Evolutionary conservation across 495 filamentous ascomycete species (phyloP), one percentile per base, ranked within the genome.

Genomic region (Penicillium simplicissimum): DNA sequence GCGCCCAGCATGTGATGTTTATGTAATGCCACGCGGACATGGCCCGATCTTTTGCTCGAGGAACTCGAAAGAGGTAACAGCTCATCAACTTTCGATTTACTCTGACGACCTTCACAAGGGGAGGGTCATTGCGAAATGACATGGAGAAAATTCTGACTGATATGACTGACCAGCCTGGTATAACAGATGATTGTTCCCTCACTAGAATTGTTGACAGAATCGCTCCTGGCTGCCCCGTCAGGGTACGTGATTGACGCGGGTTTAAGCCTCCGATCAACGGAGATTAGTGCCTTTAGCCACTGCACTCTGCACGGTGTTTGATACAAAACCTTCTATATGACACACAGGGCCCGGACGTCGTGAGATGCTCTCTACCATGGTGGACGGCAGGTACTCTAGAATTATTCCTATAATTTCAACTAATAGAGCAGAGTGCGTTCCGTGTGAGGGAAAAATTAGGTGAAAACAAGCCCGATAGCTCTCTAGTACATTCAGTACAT

Each of bases 1-100:
- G 36, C 38, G 31, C 8, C 7, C 31, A 37, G 17, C 57, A 59
- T 59, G 53, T 55, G 53, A 55, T 55, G 36, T 34, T 55, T 55
- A 55, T 28, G 53, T 55, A 55, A 55, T 25, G 53, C 53, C 35
- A 8, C 52, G 21, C 17, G 53, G 53, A 25, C 13, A 51, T 51
- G 23, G 7, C 28, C 28, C 28, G 28, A 31, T 31, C 28, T 31
- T 7, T 31, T 31, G 28, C 4, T 31, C 6, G 6, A 4, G 28
- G 6, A 31, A 31, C 28, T 31, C 28, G 3, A 31, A 5, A 31
- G 25, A 31, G 28, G 0, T 3, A 31, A 31, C 28, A 31, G 28
- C 28, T 25, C 42, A 9, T 43, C 40, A 19, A 19, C 3, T 5
- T 5, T 28, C 9, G n/a, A 15, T n/a, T 15, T 49, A 49, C 45